Evolutionary conservation across 2,329 filamentous ascomycete species (phyloP).

Genomic region (Aspergillus texensis): DNA sequence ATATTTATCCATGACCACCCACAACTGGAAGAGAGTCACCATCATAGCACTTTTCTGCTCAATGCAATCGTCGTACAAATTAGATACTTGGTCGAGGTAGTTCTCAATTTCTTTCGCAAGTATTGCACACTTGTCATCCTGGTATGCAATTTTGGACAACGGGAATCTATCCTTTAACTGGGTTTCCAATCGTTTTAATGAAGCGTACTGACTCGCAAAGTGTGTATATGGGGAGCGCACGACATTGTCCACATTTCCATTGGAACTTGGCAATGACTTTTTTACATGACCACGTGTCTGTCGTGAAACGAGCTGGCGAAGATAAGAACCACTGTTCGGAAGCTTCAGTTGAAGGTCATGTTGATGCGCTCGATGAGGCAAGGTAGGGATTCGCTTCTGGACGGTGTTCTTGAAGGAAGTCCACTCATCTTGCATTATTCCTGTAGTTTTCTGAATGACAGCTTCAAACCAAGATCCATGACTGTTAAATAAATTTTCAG

Average conservation of each 20-base stretch:
- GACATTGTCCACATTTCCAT: not conserved
- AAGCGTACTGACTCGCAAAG: not conserved
- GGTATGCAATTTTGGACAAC: not conserved
- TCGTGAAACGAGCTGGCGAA: not conserved
- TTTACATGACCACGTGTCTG: not conserved
- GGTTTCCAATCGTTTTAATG: not conserved
- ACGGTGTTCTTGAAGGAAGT: not conserved
- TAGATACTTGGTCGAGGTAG: not conserved
- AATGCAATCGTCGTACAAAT: not conserved
- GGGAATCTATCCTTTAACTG: not conserved
- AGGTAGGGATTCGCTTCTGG: not conserved
- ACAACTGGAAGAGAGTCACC: slow-evolving; percentile 3
- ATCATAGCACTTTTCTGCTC: slow-evolving; percentile 4
- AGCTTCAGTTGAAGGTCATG: not conserved
- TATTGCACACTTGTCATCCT: not conserved
- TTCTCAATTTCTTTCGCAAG: not conserved
- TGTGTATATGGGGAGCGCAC: not conserved
- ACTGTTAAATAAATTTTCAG: not conserved
- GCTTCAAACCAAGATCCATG: not conserved
- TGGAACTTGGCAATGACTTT: not conserved
- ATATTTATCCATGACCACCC: slow-evolving; percentile 1
- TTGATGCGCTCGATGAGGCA: not conserved
- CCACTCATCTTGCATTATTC: not conserved
- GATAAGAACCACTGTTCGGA: not conserved
- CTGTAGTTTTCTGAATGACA: not conserved